phyloP scores from a whole-genome alignment of 208 protist genomes.

The Lotmaria passim region DNA sequence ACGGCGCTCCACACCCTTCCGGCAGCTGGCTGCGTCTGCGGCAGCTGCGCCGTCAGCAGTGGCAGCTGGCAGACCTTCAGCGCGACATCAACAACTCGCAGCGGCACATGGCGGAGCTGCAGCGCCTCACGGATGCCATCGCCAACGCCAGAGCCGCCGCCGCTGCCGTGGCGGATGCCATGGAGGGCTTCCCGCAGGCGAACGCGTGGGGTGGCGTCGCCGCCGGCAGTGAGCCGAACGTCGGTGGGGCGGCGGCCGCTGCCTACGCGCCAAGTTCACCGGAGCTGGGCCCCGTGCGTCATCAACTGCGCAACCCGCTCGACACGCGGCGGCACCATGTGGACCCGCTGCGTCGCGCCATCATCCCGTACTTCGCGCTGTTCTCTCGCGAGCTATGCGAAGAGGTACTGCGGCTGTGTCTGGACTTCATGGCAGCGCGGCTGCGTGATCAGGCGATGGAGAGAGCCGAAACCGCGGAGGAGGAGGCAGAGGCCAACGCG shows the following conservation, averaged over 20 bases:
- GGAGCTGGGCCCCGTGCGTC: constrained; percentile 16
- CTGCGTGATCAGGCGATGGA: constrained; percentile 23
- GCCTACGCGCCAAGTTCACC: not conserved
- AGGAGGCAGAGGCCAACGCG: not conserved
- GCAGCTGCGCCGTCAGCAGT: not conserved
- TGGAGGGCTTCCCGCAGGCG: not conserved
- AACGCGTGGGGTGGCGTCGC: not conserved
- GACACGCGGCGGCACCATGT: constrained; percentile 2
- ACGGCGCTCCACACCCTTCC: not conserved
- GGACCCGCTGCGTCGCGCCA: constrained; percentile 26
- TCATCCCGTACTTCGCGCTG: constrained; percentile 36
- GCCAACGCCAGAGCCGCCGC: no score
- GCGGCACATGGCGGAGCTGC: not conserved
- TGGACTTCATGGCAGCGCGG: constrained; percentile 34
- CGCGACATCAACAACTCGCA: constrained; percentile 1
- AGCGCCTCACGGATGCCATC: no score
- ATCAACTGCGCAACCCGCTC: constrained; percentile 29
- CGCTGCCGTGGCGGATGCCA: no score
- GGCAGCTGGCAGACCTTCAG: not conserved
- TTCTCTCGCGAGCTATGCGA: constrained; percentile 31
- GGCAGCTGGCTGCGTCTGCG: constrained; percentile 2
- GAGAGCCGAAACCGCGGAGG: constrained; percentile 14
- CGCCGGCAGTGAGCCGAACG: not conserved
- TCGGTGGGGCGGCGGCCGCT: not conserved
- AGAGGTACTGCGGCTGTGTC: constrained; percentile 24